Base-by-base conservation (phyloP, 768 basidiomycete species). In the Clathrus columnatus region DNA sequence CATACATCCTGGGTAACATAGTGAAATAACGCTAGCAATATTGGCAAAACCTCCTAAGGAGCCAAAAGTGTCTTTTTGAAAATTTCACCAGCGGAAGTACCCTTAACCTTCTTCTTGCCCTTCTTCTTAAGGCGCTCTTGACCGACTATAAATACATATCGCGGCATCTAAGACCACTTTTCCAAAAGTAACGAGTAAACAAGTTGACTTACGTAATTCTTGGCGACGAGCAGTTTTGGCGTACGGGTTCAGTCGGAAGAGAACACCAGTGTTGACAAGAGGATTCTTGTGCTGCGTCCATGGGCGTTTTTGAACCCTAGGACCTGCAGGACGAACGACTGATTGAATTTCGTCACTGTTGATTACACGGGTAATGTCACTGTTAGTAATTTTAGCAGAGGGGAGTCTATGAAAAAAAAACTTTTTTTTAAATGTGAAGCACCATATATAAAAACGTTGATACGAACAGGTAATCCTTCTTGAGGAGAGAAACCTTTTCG, bases 261-360 rank as follows among this genome's bases (percentile, higher is more conserved):
- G 83, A 64, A 94, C 75, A 50, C 81, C 87, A 78, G 88, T 93
- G 85, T 96, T 96, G 74, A 82, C 71, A 65, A 96, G 81, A 51
- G 94, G 92, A 79, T 96, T 97, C 87, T 98, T 97, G 88, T 93
- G 93, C 77, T 97, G 94, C 60, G 92, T 90, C 90, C 89, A 93
- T 58, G 93, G 92, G 67, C 94, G 86, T 75, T 94, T 96, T 73
- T 87, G 85, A 59, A 74, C 68, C 72, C 90, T 87, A 60, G 83
- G 75, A 63, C 87, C 87, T 57, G 90, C 92, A 53, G 88, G 88
- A 66, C 95, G 91, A 65, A 96, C 82, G 66, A 96, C 87, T 45
- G 94, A 87, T 73, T 99, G 96, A 70, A 99, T 96, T 76, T 97
- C 96, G 59, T 87, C 84, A 70, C 89, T 92, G 83, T 97, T 95